Evolutionary conservation across 78 protist genomes (phyloP).

Genomic region (Dictyostelium firmibasis): DNA sequence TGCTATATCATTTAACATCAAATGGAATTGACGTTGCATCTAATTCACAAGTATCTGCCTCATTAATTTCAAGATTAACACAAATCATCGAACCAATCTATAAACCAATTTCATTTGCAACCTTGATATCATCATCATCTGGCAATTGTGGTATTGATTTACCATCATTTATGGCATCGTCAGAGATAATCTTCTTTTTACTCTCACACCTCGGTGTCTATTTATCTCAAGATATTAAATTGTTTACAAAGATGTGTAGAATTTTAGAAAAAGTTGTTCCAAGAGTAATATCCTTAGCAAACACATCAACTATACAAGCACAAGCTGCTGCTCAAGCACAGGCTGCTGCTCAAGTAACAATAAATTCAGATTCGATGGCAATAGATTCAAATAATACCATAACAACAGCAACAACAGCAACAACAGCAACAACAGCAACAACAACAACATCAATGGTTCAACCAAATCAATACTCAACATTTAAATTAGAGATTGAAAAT

Average conservation of each 20-base stretch:
- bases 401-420: not conserved
- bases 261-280: constrained; percentile 28
- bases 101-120: constrained; percentile 38
- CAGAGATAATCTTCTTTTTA: constrained; percentile 25
- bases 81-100: constrained; percentile 32
- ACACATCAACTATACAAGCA: not conserved
- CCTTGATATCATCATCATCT: not conserved
- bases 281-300: not conserved
- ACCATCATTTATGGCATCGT: not conserved
- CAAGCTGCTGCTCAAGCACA: not conserved
- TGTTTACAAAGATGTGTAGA: constrained; percentile 32
- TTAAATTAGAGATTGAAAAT: constrained; percentile 24
- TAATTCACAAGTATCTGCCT: not conserved
- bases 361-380: not conserved
- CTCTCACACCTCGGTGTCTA: constrained; percentile 15
- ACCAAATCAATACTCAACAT: not conserved
- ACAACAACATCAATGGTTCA: not conserved
- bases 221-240: not conserved
- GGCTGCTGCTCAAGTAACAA: not conserved
- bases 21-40: constrained; percentile 20
- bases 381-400: not conserved
- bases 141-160: not conserved
- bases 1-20: not conserved
- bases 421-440: not conserved
- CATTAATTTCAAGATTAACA: constrained; percentile 3